Evolutionary conservation across 495 filamentous ascomycete species (phyloP).

Genomic region (Chaetomium tenue): DNA sequence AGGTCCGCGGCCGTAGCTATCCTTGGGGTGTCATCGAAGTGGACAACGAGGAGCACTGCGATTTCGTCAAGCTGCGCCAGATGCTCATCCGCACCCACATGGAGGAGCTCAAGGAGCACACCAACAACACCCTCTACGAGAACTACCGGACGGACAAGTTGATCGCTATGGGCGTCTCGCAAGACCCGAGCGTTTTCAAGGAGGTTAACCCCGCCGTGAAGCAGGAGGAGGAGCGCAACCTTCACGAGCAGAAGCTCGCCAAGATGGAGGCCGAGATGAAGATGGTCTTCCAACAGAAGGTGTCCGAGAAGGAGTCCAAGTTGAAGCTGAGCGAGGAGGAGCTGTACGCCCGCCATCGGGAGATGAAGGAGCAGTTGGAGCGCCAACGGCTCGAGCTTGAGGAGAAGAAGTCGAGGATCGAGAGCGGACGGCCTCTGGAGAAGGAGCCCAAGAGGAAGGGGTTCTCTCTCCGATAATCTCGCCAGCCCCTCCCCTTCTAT

Average conservation of each 20-base stretch:
- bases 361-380: slow-evolving; percentile 99
- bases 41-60: slow-evolving; percentile 99
- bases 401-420: slow-evolving; percentile 92
- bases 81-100: slow-evolving; percentile 99
- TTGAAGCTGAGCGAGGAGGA: slow-evolving; percentile 98
- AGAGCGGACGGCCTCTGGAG: slow-evolving; percentile 91
- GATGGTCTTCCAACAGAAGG: slow-evolving; percentile 99
- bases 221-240: slow-evolving; percentile 95
- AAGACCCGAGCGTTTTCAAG: slow-evolving; percentile 99
- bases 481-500: slow-evolving; percentile 23
- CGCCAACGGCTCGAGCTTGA: slow-evolving; percentile 90
- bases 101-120: slow-evolving; percentile 99
- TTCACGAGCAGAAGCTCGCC: slow-evolving; percentile 98
- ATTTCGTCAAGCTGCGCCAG: slow-evolving; percentile 98
- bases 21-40: slow-evolving; percentile 99
- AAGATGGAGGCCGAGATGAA: slow-evolving; percentile 99
- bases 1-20: slow-evolving; percentile 93
- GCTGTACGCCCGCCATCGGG: slow-evolving; percentile 91
- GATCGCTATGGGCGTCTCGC: slow-evolving; percentile 93
- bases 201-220: slow-evolving; percentile 99
- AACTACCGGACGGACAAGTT: slow-evolving; percentile 99
- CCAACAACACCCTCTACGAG: slow-evolving; percentile 97
- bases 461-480: slow-evolving; percentile 87
- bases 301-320: slow-evolving; percentile 98
- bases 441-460: slow-evolving; percentile 96